phyloP scores from a whole-genome alignment of 768 basidiomycete genomes.

The Leccinum barrowsii region DNA sequence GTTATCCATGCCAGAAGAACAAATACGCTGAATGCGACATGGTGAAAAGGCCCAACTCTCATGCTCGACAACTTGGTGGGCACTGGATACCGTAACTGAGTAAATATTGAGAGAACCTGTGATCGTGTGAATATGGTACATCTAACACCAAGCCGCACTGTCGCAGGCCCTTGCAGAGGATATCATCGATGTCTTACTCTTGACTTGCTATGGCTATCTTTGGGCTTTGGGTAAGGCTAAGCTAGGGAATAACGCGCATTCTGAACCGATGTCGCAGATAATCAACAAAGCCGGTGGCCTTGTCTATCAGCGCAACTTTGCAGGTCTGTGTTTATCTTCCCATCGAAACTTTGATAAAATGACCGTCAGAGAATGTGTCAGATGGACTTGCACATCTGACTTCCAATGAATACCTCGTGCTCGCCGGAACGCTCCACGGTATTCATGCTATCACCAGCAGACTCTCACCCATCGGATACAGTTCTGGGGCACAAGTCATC shows the following conservation, averaged over 20 bases:
- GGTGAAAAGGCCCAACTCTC: slow-evolving; percentile 10
- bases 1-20: slow-evolving; percentile 20
- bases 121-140: slow-evolving; percentile 10
- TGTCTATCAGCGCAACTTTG: slow-evolving; percentile 89
- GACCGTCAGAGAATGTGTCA: slow-evolving; percentile 30
- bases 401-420: slow-evolving; percentile 92
- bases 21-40: slow-evolving; percentile 9
- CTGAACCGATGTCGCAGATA: slow-evolving; percentile 47
- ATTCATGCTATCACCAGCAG: slow-evolving; percentile 98
- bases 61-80: slow-evolving; percentile 5
- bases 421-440: slow-evolving; percentile 95
- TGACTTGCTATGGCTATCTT: slow-evolving; percentile 64
- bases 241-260: neutral
- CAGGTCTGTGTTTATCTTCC: slow-evolving; percentile 49
- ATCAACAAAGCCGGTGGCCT: slow-evolving; percentile 99
- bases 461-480: slow-evolving; percentile 75
- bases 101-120: neutral
- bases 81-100: too few species aligned
- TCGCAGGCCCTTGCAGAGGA: neutral
- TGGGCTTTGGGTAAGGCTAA: slow-evolving; percentile 68
- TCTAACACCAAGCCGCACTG: neutral
- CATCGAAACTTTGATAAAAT: neutral
- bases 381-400: slow-evolving; percentile 90
- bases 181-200: neutral
- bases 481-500: slow-evolving; percentile 91